Evolutionary conservation across 192 early-diverging fungal genomes (phyloP), one percentile per base, ranked within the genome.

Genomic region (Irineochytrium annulatum): DNA sequence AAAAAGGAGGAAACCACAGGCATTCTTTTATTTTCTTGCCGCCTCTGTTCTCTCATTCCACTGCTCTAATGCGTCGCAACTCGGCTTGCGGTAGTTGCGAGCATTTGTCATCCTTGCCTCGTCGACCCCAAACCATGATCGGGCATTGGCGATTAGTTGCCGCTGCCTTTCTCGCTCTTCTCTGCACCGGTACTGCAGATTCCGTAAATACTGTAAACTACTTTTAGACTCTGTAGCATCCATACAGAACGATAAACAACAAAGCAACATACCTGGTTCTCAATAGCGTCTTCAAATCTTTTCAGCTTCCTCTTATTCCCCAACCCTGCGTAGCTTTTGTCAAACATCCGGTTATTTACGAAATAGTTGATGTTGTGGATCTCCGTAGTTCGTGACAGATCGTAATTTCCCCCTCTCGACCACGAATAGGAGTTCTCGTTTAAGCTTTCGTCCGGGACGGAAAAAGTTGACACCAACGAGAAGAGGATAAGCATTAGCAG

Each of bases 401-500:
- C 72, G 63, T 88, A 86, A 3, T 60, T 55, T 1, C 65, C 60
- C 2, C 73, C 75, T 3, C 53, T 69, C 24, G 82, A 68, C 54
- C 94, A 89, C 11, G 85, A 75, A 65, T 85, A 97, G 22, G 63
- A 22, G 1, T 29, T 57, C 62, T 8, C 84, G 84, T 16, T 76
- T 35, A 34, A 76, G 56, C 39, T 72, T 65, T 34, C 24, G 22
- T 55, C 48, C 8, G 55, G 26, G 24, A 20, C 6, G 31, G 33
- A 20, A 22, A 60, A 41, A 19, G 41, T 41, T 0, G 90, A 89
- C 0, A 85, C 60, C 17, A 97, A 71, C 5, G 90, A 86, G 44
- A 93, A 78, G 13, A 90, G 43, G 43, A 93, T 76, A 17, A 97
- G 60, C 3, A 93, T 46, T 22, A 95, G 60, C 43, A 95, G 55